These are phyloP conservation scores for Leccinum subatratum DNA, from an alignment of 1,284 basidiomycete genomes.

Conservation along the genomic window DNA sequence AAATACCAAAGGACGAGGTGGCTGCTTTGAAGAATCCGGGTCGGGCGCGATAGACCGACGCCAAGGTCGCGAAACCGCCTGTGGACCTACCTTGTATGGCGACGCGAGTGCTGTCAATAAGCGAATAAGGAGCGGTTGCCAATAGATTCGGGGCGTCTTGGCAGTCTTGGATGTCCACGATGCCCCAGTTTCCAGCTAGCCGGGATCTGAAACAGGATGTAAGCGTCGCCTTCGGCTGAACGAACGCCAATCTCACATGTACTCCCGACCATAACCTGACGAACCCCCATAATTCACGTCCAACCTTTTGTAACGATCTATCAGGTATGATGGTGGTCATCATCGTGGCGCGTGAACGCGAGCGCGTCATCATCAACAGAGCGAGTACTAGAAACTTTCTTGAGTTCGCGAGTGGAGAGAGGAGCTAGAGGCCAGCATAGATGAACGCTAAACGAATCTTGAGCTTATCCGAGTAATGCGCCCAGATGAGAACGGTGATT, in stretches of 20 bases:
- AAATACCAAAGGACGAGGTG: slow-evolving; percentile 49
- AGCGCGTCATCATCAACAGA: no score
- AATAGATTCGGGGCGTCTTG: slow-evolving; percentile 26
- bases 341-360: no score
- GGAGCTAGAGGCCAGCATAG: slow-evolving; percentile 46
- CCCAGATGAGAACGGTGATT: slow-evolving; percentile 48
- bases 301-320: slow-evolving; percentile 20
- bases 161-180: slow-evolving; percentile 31
- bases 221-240: not conserved
- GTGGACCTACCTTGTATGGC: slow-evolving; percentile 59
- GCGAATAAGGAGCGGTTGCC: slow-evolving; percentile 20
- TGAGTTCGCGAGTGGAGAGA: no score
- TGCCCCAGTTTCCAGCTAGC: slow-evolving; percentile 30
- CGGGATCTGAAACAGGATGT: slow-evolving; percentile 22
- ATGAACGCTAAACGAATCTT: slow-evolving; percentile 60
- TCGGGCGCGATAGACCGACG: slow-evolving; percentile 38
- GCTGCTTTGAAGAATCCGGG: slow-evolving; percentile 33
- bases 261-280: slow-evolving; percentile 31
- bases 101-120: slow-evolving; percentile 41
- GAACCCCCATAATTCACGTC: slow-evolving; percentile 33
- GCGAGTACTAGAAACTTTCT: no score
- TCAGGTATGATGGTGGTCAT: no score
- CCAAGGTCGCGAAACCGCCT: slow-evolving; percentile 60
- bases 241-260: slow-evolving; percentile 21
- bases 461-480: slow-evolving; percentile 55